A percentile compares a stretch with the other conserved stretches of the same genome.
These are phyloP conservation scores for Trametes pubescens DNA, from an alignment of 1,284 basidiomycete genomes.

Conservation along the genomic window DNA sequence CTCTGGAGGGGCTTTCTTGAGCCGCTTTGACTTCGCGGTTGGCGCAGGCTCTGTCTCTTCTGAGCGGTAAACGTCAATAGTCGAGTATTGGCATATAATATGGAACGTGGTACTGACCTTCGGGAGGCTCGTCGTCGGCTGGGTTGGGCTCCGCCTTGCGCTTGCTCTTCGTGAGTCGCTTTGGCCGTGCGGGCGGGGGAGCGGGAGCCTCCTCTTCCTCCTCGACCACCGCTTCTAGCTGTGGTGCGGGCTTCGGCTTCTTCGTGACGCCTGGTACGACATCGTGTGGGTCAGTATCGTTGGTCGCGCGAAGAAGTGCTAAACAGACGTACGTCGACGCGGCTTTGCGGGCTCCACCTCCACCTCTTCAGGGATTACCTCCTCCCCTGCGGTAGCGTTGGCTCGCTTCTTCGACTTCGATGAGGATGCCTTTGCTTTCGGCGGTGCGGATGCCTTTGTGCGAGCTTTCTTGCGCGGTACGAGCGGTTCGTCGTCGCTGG, in stretches of 20 bases:
- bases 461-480: slow-evolving; percentile 7
- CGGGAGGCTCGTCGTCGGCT: neutral
- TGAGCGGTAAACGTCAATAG: neutral
- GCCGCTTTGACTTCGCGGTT: neutral
- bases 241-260: neutral
- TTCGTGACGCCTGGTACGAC: neutral
- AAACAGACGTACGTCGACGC: neutral
- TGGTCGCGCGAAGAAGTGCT: neutral
- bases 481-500: slow-evolving; percentile 22
- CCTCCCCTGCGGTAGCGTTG: neutral
- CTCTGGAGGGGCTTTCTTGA: neutral
- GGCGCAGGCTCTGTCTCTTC: neutral
- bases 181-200: neutral
- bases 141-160: slow-evolving; percentile 1
- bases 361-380: neutral
- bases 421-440: neutral
- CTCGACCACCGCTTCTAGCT: neutral
- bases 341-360: neutral
- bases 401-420: neutral
- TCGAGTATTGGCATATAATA: neutral
- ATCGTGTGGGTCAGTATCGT: neutral
- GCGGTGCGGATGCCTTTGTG: neutral
- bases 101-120: neutral
- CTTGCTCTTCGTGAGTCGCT: slow-evolving; percentile 8
- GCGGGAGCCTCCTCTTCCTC: neutral